Percentiles rank a stretch among this genome's conserved stretches.
phyloP scores from a whole-genome alignment of 1,284 basidiomycete species.

The Meira miltonrushii region DNA sequence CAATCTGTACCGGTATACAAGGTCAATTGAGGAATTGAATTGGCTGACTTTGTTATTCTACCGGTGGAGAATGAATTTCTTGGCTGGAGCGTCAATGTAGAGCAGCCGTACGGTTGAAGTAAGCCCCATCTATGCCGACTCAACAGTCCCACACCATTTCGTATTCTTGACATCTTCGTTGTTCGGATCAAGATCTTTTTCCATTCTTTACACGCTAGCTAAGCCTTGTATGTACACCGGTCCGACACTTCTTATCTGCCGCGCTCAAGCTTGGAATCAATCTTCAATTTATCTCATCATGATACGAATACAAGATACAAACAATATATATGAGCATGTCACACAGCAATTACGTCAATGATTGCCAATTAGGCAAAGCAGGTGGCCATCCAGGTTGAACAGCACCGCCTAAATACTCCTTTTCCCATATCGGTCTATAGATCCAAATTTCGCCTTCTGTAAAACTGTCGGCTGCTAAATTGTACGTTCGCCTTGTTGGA shows the following conservation, averaged over 20 bases:
- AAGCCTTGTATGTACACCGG: background rate
- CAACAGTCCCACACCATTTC: no score
- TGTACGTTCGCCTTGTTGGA: background rate
- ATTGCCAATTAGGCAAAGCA: slow-evolving; percentile 3
- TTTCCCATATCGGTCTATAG: slow-evolving; percentile 12
- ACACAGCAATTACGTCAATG: background rate
- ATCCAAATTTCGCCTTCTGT: slow-evolving; percentile 11
- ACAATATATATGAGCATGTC: no score
- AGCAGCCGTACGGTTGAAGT: no score
- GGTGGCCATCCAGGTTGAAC: slow-evolving; percentile 4
- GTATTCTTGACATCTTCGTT: background rate
- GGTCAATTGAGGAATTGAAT: slow-evolving; percentile 22
- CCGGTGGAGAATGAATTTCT: background rate
- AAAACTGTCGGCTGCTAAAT: background rate
- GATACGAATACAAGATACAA: no score
- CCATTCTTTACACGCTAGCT: background rate
- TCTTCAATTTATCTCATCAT: background rate
- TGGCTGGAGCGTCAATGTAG: background rate
- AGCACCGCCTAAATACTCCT: slow-evolving; percentile 3
- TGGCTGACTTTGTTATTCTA: background rate
- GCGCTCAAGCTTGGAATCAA: background rate
- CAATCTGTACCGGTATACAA: slow-evolving; percentile 49
- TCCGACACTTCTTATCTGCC: background rate
- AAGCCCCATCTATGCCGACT: no score
- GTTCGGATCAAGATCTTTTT: no score